phyloP scores from a whole-genome alignment of 805 yeast species.

The Candida tallmaniae region DNA sequence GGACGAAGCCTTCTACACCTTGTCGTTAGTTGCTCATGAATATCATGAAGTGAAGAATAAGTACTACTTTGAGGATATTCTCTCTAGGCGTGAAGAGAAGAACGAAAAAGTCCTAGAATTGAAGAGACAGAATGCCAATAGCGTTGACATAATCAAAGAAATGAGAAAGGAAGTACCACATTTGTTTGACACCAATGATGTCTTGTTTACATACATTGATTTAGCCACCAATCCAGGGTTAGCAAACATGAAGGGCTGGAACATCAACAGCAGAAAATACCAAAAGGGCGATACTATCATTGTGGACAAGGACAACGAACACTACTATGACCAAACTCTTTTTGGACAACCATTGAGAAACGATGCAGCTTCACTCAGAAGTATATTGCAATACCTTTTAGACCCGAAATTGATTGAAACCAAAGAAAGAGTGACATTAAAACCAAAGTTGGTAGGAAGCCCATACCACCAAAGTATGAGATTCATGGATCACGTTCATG shows the following conservation, averaged over 20 bases:
- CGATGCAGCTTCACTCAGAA: slow-evolving; percentile 24
- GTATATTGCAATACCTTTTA: slow-evolving; percentile 37
- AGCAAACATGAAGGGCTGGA: slow-evolving; percentile 32
- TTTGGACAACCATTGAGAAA: slow-evolving; percentile 33
- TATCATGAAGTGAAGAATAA: slow-evolving; percentile 43
- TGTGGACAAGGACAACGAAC: slow-evolving; percentile 40
- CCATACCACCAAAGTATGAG: slow-evolving; percentile 38
- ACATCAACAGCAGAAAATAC: slow-evolving; percentile 26
- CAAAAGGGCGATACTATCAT: slow-evolving; percentile 55
- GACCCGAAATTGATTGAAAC: slow-evolving; percentile 22
- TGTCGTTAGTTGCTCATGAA: slow-evolving; percentile 46
- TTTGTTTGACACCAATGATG: slow-evolving; percentile 39
- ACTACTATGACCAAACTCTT: slow-evolving; percentile 28
- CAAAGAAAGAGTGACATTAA: slow-evolving; percentile 7
- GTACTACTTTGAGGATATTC: slow-evolving; percentile 32
- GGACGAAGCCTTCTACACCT: slow-evolving; percentile 30
- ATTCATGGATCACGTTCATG: slow-evolving; percentile 42
- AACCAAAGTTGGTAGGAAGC: slow-evolving; percentile 34
- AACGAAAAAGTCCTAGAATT: slow-evolving; percentile 38
- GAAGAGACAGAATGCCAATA: slow-evolving; percentile 35
- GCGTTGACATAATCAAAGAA: slow-evolving; percentile 41
- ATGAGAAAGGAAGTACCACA: slow-evolving; percentile 49
- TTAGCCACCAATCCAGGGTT: slow-evolving; percentile 30
- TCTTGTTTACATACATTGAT: slow-evolving; percentile 50
- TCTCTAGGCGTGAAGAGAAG: slow-evolving; percentile 32